Conservation (phyloP, 805 yeast genomes). For the Myxozyma monticola region DNA sequence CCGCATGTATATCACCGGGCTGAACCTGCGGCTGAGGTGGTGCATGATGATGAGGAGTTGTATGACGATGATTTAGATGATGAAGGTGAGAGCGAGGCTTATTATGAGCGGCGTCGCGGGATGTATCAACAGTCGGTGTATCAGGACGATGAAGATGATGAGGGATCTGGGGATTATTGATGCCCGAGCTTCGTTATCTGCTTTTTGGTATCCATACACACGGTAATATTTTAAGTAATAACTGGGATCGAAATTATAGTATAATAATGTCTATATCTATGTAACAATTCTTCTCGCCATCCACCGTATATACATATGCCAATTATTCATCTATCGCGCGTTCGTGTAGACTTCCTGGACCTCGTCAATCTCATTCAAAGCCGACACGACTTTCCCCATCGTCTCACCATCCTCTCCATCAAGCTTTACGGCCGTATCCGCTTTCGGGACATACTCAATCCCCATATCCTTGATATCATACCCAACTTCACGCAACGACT, state of each 20-base stretch:
- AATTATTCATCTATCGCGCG: too few relatives aligned
- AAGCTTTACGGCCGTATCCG: constrained; percentile 58
- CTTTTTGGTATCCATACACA: neutral
- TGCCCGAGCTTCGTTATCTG: neutral
- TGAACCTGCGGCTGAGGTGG: too few relatives aligned
- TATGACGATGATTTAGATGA: too few relatives aligned
- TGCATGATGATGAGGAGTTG: too few relatives aligned
- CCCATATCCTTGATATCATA: constrained; percentile 70
- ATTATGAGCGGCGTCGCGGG: too few relatives aligned
- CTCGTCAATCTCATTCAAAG: constrained; percentile 78
- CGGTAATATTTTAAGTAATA: neutral
- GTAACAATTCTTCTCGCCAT: too few relatives aligned
- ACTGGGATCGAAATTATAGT: neutral
- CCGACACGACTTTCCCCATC: constrained; percentile 57
- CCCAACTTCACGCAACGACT: constrained; percentile 50
- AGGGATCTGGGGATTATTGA: too few relatives aligned
- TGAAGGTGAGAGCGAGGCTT: too few relatives aligned
- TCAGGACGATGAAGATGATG: constrained; percentile 1
- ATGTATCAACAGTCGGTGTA: too few relatives aligned
- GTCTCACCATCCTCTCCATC: constrained; percentile 53
- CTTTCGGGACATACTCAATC: constrained; percentile 63
- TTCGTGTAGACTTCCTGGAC: constrained; percentile 79
- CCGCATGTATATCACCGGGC: too few relatives aligned
- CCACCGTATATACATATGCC: too few relatives aligned
- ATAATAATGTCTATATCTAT: too few relatives aligned